These are phyloP conservation scores for Candida khao-thaluensis DNA, from an alignment of 805 yeast genomes.

Conservation along the genomic window DNA sequence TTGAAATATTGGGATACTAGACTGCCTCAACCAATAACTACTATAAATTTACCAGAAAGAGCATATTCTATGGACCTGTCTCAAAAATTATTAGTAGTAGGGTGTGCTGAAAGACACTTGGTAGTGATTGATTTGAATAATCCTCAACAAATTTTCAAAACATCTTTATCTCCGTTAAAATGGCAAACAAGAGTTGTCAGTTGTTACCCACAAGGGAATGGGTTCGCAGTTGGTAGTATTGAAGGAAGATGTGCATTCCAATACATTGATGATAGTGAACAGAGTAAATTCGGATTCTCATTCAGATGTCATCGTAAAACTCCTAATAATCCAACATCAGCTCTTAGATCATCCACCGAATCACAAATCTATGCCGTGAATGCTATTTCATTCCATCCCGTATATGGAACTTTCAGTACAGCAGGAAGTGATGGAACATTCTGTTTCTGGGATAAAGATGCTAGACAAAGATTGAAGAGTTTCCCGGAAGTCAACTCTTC, in stretches of 20 bases:
- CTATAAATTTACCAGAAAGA: conserved; percentile 82
- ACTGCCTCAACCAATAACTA: conserved; percentile 75
- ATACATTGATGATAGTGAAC: conserved; percentile 82
- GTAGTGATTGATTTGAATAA: conserved; percentile 73
- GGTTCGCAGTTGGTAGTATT: conserved; percentile 87
- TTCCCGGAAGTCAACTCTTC: conserved; percentile 68
- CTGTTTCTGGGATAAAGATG: conserved; percentile 95
- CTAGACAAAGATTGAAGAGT: conserved; percentile 80
- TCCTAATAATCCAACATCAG: conserved; percentile 26
- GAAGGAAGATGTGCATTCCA: conserved; percentile 97
- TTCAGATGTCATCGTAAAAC: conserved; percentile 93
- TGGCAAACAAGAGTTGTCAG: conserved; percentile 82
- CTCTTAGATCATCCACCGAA: conserved; percentile 41
- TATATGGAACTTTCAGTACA: conserved; percentile 86
- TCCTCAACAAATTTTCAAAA: conserved; percentile 81
- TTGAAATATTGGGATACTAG: conserved; percentile 93
- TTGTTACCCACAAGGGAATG: conserved; percentile 90
- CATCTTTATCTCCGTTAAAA: conserved; percentile 73
- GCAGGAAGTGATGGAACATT: conserved; percentile 95
- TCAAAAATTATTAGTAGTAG: conserved; percentile 84
- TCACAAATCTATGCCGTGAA: conserved; percentile 76
- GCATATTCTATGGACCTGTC: conserved; percentile 86
- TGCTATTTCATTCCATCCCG: conserved; percentile 82
- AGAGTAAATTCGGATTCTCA: conserved; percentile 71
- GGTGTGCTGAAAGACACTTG: conserved; percentile 86